Evolutionary conservation across 257 asterid species (phyloP).

Genomic region (Eustoma russellianum): DNA sequence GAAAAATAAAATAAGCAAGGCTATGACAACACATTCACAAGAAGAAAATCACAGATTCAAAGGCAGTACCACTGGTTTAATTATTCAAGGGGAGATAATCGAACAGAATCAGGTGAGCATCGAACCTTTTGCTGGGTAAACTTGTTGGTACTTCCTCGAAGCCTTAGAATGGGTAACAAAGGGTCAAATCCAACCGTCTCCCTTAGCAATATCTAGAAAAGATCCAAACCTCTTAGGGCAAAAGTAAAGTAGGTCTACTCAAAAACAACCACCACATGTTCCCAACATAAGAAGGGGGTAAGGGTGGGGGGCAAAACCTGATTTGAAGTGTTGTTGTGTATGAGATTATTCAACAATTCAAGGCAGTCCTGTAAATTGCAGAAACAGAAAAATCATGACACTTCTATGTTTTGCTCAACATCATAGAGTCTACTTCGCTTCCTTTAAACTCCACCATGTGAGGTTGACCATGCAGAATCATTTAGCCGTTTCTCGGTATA

Average conservation of each 20-base stretch:
- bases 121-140: conserved; percentile 95
- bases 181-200: conserved; percentile 90
- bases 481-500: too few species aligned
- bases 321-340: conserved; percentile 75
- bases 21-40: conserved; percentile 3
- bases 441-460: too few species aligned
- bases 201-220: conserved; percentile 70
- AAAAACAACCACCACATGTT: conserved; percentile 1
- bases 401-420: too few species aligned
- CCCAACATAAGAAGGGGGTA: neutral
- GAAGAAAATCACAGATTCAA: conserved; percentile 7
- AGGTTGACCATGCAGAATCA: neutral
- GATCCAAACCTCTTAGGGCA: conserved; percentile 17
- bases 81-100: conserved; percentile 5
- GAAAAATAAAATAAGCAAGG: conserved; percentile 26
- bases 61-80: neutral
- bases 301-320: conserved; percentile 40
- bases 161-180: conserved; percentile 66
- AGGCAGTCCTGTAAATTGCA: conserved; percentile 70
- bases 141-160: conserved; percentile 75
- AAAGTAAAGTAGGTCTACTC: neutral
- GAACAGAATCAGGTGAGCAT: conserved; percentile 9
- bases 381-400: neutral
- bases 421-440: too few species aligned
- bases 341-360: conserved; percentile 84